Conservation (phyloP, 129 eudicot species). For the carrot (Daucus carota) region DH1_v3.0 NC_030382.2:40897001-40897500, state of each 20-base stretch:
- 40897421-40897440: conserved; percentile 26
- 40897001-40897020: background rate
- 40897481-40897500: background rate
- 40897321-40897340: background rate
- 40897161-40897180: background rate
- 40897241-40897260: background rate
- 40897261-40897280: background rate
- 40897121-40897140: background rate
- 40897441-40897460: background rate
- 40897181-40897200: background rate
- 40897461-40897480: background rate
- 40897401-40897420: conserved; percentile 18
- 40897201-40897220: background rate
- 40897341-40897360: background rate
- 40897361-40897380: background rate
- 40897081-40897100: conserved; percentile 7
- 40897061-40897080: background rate
- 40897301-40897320: conserved; percentile 8
- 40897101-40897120: conserved; percentile 18
- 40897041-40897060: conserved; percentile 4
- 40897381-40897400: background rate
- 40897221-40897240: background rate
- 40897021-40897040: background rate
- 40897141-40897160: background rate
- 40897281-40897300: background rate